phyloP scores from a whole-genome alignment of 2,329 filamentous ascomycete genomes.

The Cladosporium velox region DNA sequence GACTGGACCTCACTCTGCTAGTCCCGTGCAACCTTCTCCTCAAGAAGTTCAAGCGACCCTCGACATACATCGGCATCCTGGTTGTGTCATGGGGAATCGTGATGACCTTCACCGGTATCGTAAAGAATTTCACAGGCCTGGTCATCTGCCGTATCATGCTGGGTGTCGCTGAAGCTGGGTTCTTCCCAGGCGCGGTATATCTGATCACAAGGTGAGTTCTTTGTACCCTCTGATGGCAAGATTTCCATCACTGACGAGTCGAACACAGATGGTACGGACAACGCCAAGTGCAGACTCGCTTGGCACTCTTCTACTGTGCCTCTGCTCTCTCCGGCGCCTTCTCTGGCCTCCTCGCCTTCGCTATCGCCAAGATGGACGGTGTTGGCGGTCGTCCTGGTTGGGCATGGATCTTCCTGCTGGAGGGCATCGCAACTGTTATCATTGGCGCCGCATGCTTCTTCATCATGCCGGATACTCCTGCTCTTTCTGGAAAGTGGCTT shows the following conservation, averaged over 20 bases:
- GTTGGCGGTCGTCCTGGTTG: slow-evolving; percentile 45
- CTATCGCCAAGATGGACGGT: slow-evolving; percentile 45
- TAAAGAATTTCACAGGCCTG: slow-evolving; percentile 32
- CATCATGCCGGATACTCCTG: slow-evolving; percentile 54
- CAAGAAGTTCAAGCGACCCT: slow-evolving; percentile 33
- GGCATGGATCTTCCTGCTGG: slow-evolving; percentile 60
- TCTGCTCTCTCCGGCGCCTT: slow-evolving; percentile 28
- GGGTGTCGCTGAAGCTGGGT: slow-evolving; percentile 32
- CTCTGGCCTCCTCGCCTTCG: slow-evolving; percentile 31
- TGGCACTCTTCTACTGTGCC: slow-evolving; percentile 30
- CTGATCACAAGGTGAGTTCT: slow-evolving; percentile 21
- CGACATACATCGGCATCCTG: slow-evolving; percentile 30
- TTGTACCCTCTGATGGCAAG: not conserved
- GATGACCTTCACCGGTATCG: slow-evolving; percentile 33
- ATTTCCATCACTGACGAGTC: not conserved
- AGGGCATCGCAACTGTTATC: slow-evolving; percentile 56
- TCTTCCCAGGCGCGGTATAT: slow-evolving; percentile 27
- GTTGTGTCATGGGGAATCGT: slow-evolving; percentile 33
- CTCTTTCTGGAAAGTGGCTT: slow-evolving; percentile 34
- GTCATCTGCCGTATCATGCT: slow-evolving; percentile 31
- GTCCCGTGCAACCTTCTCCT: slow-evolving; percentile 36
- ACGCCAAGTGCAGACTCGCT: slow-evolving; percentile 27
- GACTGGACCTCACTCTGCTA: slow-evolving; percentile 14
- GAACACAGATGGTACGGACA: slow-evolving; percentile 26
- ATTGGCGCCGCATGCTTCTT: slow-evolving; percentile 56